phyloP scores from a whole-genome alignment of 768 basidiomycete genomes.

The Podaxis rugospora region DNA sequence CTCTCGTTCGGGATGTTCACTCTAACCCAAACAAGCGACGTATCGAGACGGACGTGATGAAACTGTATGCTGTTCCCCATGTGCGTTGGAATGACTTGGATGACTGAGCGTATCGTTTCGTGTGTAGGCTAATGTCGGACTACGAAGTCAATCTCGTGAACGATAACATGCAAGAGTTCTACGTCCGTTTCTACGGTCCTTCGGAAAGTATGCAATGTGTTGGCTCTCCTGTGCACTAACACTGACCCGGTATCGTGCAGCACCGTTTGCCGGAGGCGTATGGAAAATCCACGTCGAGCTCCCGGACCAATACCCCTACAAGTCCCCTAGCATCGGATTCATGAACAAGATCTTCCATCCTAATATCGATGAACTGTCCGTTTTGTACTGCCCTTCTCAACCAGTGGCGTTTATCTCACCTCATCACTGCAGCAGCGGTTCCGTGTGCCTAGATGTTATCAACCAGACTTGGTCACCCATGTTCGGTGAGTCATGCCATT shows the following conservation, averaged over 20 bases:
- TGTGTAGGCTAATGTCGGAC: slow-evolving; percentile 89
- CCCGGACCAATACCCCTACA: slow-evolving; percentile 98
- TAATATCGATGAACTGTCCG: slow-evolving; percentile 97
- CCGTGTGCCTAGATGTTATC: slow-evolving; percentile 97
- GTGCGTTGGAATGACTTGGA: not conserved
- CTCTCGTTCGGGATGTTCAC: slow-evolving; percentile 36
- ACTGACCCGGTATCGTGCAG: slow-evolving; percentile 33
- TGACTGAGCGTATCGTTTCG: slow-evolving; percentile 1
- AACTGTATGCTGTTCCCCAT: slow-evolving; percentile 62
- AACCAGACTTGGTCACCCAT: slow-evolving; percentile 99
- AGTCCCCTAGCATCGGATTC: slow-evolving; percentile 98
- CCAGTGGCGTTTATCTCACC: slow-evolving; percentile 1
- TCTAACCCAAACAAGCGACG: slow-evolving; percentile 85
- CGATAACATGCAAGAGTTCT: slow-evolving; percentile 99
- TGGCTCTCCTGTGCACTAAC: not conserved
- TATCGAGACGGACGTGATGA: slow-evolving; percentile 99
- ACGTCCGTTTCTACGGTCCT: slow-evolving; percentile 93
- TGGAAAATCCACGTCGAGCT: slow-evolving; percentile 99
- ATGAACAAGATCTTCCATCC: slow-evolving; percentile 99
- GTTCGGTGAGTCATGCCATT: slow-evolving; percentile 69
- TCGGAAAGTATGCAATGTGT: slow-evolving; percentile 75
- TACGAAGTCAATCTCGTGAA: slow-evolving; percentile 97
- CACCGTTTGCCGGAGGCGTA: slow-evolving; percentile 94
- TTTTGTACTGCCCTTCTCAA: slow-evolving; percentile 15
- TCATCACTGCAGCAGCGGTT: slow-evolving; percentile 68